Conservation (phyloP, 768 basidiomycete species). For the Collybiopsis luxurians region DNA sequence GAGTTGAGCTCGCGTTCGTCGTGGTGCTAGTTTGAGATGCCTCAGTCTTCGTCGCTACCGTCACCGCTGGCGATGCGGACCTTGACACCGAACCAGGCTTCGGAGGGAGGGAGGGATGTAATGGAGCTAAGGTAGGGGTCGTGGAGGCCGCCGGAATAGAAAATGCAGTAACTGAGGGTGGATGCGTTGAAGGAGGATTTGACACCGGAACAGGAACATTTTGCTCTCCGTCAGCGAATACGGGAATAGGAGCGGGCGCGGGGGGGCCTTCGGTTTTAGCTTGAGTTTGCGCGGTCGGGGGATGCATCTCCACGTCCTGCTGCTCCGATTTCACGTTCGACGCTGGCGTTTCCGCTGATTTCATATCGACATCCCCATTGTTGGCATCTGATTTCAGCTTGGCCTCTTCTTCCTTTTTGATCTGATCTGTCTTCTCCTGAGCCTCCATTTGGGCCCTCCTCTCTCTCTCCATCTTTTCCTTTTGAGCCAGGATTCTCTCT, state of each 20-base stretch:
- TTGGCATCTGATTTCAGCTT: not conserved
- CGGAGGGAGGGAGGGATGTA: conserved; percentile 72
- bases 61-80: conserved; percentile 27
- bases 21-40: not conserved
- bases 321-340: not conserved
- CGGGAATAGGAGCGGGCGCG: conserved; percentile 17
- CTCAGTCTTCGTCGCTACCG: conserved; percentile 3
- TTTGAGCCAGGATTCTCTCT: not conserved
- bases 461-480: not conserved
- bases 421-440: not conserved
- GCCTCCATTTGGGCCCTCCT: not conserved
- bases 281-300: conserved; percentile 11
- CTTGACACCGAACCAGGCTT: conserved; percentile 51
- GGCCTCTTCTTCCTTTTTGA: not conserved
- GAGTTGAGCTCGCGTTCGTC: conserved; percentile 11
- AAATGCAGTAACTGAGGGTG: not conserved
- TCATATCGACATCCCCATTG: not conserved
- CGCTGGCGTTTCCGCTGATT: not conserved
- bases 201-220: no score
- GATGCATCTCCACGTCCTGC: conserved; percentile 12
- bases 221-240: conserved; percentile 27
- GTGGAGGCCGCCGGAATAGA: not conserved
- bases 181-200: conserved; percentile 14
- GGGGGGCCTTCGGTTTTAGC: conserved; percentile 12
- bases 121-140: not conserved